A percentile compares a stretch with the other conserved stretches of the same genome.
Evolutionary conservation across 352 stramenopile species (phyloP).

Genomic region (Globisporangium mamillatum): DNA sequence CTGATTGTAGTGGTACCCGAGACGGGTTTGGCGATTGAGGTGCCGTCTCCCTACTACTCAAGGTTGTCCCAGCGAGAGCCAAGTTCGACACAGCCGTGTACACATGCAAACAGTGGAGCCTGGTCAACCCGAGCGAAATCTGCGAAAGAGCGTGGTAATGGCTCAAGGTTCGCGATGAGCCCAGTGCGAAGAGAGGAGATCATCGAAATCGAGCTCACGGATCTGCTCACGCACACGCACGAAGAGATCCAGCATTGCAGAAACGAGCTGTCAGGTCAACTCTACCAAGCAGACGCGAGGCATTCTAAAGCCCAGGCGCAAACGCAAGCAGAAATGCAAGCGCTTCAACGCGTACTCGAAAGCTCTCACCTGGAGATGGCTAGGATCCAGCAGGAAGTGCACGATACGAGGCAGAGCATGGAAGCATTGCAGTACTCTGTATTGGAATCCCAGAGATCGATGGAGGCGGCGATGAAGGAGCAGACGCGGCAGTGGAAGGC

Average conservation of each 20-base stretch:
- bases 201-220: constrained; percentile 39
- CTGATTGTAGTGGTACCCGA: not conserved
- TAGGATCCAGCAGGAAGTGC: constrained; percentile 30
- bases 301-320: constrained; percentile 9
- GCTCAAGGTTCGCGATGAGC: not conserved
- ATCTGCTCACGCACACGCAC: constrained; percentile 33
- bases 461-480: constrained; percentile 37
- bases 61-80: not conserved
- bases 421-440: constrained; percentile 24
- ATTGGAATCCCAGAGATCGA: constrained; percentile 22
- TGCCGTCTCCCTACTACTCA: not conserved
- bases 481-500: constrained; percentile 40
- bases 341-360: constrained; percentile 21
- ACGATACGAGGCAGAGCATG: constrained; percentile 21
- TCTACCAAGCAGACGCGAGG: constrained; percentile 22
- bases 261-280: constrained; percentile 19
- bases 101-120: not conserved
- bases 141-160: not conserved
- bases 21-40: not conserved
- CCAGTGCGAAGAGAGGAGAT: constrained; percentile 22
- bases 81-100: not conserved
- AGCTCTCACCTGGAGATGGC: constrained; percentile 24
- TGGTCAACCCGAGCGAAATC: not conserved
- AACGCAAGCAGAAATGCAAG: constrained; percentile 20
- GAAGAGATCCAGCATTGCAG: constrained; percentile 28